These are phyloP conservation scores for Haberlea rhodopensis DNA, from an alignment of 257 asterid species.

Conservation along the genomic window DNA sequence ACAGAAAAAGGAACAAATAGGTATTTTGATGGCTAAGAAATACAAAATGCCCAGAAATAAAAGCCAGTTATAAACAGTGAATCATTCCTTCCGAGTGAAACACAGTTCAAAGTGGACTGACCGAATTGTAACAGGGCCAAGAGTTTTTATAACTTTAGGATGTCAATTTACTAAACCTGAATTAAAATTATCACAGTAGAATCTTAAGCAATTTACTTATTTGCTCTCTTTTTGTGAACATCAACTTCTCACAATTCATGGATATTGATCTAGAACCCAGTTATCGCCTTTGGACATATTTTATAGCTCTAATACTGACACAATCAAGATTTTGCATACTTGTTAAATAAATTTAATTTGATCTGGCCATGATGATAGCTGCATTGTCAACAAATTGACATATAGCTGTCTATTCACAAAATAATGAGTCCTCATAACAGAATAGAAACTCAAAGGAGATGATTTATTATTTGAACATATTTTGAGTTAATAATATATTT, in stretches of 20 bases:
- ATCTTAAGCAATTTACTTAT: not conserved
- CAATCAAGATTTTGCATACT: not conserved
- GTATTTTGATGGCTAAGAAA: no score
- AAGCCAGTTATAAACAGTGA: not conserved
- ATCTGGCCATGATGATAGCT: not conserved
- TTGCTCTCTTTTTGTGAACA: not conserved
- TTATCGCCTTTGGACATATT: not conserved
- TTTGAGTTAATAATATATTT: not conserved
- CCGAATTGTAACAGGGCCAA: not conserved
- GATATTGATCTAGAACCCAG: not conserved
- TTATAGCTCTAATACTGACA: not conserved
- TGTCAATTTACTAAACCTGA: not conserved
- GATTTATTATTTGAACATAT: no score
- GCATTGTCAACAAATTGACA: not conserved
- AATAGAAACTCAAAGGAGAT: not conserved
- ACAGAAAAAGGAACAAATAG: not conserved
- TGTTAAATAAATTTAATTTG: no score
- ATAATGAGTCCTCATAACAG: not conserved
- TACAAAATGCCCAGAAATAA: not conserved
- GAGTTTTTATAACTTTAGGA: not conserved
- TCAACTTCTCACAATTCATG: not conserved
- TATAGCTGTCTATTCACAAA: not conserved
- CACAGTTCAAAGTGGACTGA: not conserved
- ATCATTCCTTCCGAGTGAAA: not conserved
- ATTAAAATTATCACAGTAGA: no score